phyloP scores from a whole-genome alignment of 257 asterid genomes.

The Penstemon newberryi region DNA sequence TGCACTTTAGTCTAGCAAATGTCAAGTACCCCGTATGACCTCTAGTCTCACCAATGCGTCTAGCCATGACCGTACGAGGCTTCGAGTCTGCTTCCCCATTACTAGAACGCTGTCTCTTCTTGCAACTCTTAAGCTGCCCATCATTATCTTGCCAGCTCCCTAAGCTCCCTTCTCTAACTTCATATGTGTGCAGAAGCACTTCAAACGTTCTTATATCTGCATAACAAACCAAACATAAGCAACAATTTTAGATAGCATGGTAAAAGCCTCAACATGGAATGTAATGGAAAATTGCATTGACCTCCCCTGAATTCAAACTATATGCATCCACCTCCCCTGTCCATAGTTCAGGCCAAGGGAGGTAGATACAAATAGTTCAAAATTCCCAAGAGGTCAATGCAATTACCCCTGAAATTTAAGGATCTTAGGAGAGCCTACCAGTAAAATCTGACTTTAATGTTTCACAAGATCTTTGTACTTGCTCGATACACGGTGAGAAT shows the following conservation, averaged over 20 bases:
- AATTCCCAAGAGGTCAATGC: too few species aligned
- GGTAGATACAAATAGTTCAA: too few species aligned
- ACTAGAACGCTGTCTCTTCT: slow-evolving; percentile 67
- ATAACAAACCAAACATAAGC: slow-evolving; percentile 21
- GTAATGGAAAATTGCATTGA: too few species aligned
- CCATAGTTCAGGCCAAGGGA: too few species aligned
- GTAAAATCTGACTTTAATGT: slow-evolving; percentile 64
- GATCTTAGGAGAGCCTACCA: slow-evolving; percentile 37
- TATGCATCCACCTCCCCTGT: too few species aligned
- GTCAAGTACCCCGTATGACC: slow-evolving; percentile 97
- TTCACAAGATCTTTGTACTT: slow-evolving; percentile 88
- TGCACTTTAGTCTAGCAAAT: slow-evolving; percentile 77
- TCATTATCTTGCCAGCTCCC: slow-evolving; percentile 55
- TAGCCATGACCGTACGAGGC: slow-evolving; percentile 52
- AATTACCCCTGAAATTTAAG: background rate
- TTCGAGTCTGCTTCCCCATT: slow-evolving; percentile 46
- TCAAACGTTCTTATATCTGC: slow-evolving; percentile 88
- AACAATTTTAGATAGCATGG: background rate
- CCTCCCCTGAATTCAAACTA: too few species aligned
- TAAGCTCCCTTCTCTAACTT: slow-evolving; percentile 67
- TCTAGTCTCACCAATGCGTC: slow-evolving; percentile 71
- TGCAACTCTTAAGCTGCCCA: slow-evolving; percentile 48
- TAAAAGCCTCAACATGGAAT: background rate
- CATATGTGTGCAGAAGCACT: slow-evolving; percentile 77
- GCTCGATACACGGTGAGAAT: slow-evolving; percentile 96